Conservation (phyloP, 495 filamentous ascomycete genomes). For the Penicillium antarcticum region DNA sequence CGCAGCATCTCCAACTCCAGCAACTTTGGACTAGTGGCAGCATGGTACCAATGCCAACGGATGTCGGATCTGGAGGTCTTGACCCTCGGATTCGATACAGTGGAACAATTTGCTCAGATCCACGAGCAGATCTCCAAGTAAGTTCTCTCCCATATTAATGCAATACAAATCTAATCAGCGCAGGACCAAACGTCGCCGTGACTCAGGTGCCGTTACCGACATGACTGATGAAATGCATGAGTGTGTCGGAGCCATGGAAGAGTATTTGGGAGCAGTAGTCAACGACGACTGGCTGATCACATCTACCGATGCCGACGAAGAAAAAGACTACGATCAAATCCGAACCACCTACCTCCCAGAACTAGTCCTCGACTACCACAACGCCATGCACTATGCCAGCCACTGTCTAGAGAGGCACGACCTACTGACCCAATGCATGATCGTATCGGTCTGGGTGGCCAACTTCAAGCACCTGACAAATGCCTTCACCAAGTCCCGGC, state of each 20-base stretch:
- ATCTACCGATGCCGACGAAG: constrained; percentile 34
- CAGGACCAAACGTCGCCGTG: constrained; percentile 32
- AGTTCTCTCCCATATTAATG: constrained; percentile 9
- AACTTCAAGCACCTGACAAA: constrained; percentile 60
- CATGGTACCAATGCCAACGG: constrained; percentile 51
- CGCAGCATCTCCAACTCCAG: constrained; percentile 23
- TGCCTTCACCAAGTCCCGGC: constrained; percentile 59
- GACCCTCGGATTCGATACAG: constrained; percentile 58
- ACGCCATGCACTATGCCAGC: constrained; percentile 66
- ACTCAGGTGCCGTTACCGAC: constrained; percentile 33
- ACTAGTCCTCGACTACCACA: constrained; percentile 75
- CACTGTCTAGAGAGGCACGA: constrained; percentile 58
- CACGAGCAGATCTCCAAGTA: constrained; percentile 46
- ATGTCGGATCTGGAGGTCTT: constrained; percentile 73
- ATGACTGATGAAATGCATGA: constrained; percentile 31
- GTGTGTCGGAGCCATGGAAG: background rate
- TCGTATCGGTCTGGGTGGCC: constrained; percentile 64
- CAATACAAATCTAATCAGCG: constrained; percentile 11
- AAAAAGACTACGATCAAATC: constrained; percentile 48
- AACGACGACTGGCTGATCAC: constrained; percentile 25
- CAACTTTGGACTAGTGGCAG: constrained; percentile 1
- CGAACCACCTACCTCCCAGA: constrained; percentile 77
- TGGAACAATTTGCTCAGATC: constrained; percentile 56
- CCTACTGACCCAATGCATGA: constrained; percentile 70
- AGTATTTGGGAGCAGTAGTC: background rate